phyloP scores from a whole-genome alignment of 176 grass and related monocot genomes.

The Eragrostis nindensis region DNA sequence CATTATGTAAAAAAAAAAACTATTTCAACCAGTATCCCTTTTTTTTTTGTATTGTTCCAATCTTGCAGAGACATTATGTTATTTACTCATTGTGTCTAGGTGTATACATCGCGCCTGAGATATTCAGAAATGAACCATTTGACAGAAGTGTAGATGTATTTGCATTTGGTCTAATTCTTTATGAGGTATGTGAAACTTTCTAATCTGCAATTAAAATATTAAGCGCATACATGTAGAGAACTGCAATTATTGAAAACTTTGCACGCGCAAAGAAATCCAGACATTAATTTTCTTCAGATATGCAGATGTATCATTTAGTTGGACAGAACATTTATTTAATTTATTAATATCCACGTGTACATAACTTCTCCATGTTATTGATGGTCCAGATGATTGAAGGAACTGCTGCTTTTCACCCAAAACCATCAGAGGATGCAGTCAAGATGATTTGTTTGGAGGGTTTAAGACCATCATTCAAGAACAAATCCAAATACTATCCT shows the following conservation, averaged over 20 bases:
- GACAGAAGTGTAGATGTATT: constrained; percentile 86
- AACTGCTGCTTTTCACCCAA: constrained; percentile 61
- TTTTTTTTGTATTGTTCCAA: background rate
- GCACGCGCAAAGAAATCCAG: background rate
- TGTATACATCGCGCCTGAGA: constrained; percentile 78
- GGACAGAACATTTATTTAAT: background rate
- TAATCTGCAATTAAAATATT: constrained; percentile 13
- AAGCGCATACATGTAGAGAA: background rate
- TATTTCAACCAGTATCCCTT: constrained; percentile 7
- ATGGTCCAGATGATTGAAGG: constrained; percentile 95
- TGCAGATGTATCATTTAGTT: background rate
- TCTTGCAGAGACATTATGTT: constrained; percentile 19
- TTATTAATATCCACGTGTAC: background rate
- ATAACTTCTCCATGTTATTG: constrained; percentile 22
- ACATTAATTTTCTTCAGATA: background rate
- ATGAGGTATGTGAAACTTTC: constrained; percentile 61
- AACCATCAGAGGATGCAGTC: constrained; percentile 52
- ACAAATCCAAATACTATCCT: constrained; percentile 72
- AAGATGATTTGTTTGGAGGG: constrained; percentile 88
- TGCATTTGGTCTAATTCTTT: constrained; percentile 93
- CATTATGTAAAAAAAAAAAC: too few relatives aligned
- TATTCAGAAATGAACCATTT: constrained; percentile 85
- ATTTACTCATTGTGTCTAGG: constrained; percentile 45
- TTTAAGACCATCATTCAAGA: constrained; percentile 81
- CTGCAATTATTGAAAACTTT: background rate